A percentile compares a stretch with the other conserved stretches of the same genome.
phyloP scores from a whole-genome alignment of 305 asterid species.

The Ajuga reptans region DNA sequence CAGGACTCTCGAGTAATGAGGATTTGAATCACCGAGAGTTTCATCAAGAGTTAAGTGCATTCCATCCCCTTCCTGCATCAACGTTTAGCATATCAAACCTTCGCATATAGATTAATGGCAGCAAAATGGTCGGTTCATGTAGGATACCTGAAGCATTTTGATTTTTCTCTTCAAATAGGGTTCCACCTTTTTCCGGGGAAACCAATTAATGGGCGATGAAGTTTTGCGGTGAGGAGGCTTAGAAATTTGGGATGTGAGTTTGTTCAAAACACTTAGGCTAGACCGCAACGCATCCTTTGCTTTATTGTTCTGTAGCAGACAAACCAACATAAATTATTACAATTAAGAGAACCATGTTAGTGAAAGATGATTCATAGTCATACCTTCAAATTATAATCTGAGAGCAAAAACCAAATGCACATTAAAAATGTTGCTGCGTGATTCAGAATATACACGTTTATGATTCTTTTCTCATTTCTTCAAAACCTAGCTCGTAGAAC shows the following conservation, averaged over 20 bases:
- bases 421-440: background rate
- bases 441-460: background rate
- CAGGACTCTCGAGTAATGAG: slow-evolving; percentile 67
- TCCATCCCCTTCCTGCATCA: slow-evolving; percentile 68
- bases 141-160: slow-evolving; percentile 72
- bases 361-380: background rate
- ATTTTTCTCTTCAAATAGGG: slow-evolving; percentile 86
- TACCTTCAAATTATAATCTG: no score
- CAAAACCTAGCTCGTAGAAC: no score
- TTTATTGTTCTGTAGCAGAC: slow-evolving; percentile 39
- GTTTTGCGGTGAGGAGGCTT: slow-evolving; percentile 73
- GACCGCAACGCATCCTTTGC: slow-evolving; percentile 51
- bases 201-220: slow-evolving; percentile 88
- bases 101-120: background rate
- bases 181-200: slow-evolving; percentile 81
- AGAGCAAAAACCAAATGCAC: background rate
- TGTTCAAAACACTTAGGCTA: slow-evolving; percentile 50
- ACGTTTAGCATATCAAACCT: background rate
- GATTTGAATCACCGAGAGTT: slow-evolving; percentile 84
- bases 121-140: background rate
- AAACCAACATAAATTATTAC: background rate
- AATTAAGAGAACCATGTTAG: background rate
- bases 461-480: no score
- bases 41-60: slow-evolving; percentile 85
- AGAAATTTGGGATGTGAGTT: slow-evolving; percentile 67